Base-by-base conservation (phyloP, 139 green algal species). In the Micractinium conductrix region DNA sequence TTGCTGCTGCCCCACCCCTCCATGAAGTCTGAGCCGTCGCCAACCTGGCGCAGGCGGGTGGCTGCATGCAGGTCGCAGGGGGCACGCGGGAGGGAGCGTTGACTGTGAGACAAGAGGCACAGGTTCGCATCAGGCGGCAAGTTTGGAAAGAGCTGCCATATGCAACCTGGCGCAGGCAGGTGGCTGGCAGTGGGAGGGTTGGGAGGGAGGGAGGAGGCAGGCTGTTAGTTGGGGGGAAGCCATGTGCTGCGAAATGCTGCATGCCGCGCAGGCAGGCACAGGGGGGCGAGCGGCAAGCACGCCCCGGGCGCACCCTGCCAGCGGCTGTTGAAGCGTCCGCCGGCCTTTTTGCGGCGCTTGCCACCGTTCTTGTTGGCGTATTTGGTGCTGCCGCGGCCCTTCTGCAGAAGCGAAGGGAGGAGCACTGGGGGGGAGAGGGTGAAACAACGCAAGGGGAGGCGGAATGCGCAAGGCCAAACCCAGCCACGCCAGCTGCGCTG, bases 11-110 rank as follows among this genome's bases (percentile, higher is more conserved):
- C 38, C 81, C 86, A 93, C 4, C 91, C 91, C 62, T 91, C 90
- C 84, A 92, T n/a, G 37, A 83, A 89, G 58, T 93, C 84, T 8
- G 83, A 62, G 16, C 89, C 91, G 28, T 92, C 87, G 19, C 91
- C 91, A 26, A 87, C 89, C 69, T 93, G 91, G 9, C 78, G 79
- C 55, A 87, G 55, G 16, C 45, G 79, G 30, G 40, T 35, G n/a
- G 63, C 42, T 69, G 78, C 78, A 48, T n/a, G 35, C 1, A 38
- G 65, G 65, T 2, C 8, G 63, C 28, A 16, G 17, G 2, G 30
- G 4, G 55, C 55, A 63, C 28, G 7, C 21, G 4, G 14, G 21
- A 63, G 55, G 55, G 21, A n/a, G 6, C 21, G 55, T 22, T 63
- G 55, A 63, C 55, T 26, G 8, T 63, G 21, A n/a, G 55, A 5